These are phyloP conservation scores for Galerina sulciceps DNA, from an alignment of 768 basidiomycete species.

Conservation along the genomic window DNA sequence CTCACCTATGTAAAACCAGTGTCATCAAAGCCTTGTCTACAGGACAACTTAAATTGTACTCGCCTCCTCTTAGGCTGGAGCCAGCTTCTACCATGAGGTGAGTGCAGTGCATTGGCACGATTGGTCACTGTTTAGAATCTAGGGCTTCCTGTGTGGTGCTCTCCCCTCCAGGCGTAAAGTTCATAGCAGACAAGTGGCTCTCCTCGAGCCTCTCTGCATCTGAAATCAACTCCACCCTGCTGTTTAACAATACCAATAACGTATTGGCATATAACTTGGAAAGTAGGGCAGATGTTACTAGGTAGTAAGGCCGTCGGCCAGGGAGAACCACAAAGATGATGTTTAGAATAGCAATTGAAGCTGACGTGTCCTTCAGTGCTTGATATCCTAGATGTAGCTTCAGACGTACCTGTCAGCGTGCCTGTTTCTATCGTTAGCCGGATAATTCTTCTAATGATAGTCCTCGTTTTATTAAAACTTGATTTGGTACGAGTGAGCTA, in stretches of 20 bases:
- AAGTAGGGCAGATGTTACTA: background rate
- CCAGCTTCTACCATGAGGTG: too few species aligned
- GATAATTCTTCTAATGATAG: background rate
- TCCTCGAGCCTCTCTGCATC: too few species aligned
- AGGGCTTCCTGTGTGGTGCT: too few species aligned
- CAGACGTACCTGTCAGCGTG: background rate
- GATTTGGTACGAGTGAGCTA: background rate
- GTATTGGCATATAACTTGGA: slow-evolving; percentile 3
- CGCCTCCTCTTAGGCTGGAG: too few species aligned
- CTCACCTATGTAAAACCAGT: too few species aligned
- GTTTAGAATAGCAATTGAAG: background rate
- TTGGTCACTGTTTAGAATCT: too few species aligned
- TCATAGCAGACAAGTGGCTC: too few species aligned
- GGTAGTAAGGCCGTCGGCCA: background rate
- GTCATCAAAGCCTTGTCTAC: too few species aligned
- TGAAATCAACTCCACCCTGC: background rate
- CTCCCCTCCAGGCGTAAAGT: too few species aligned
- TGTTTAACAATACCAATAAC: background rate
- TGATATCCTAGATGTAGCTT: background rate
- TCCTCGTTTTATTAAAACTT: background rate
- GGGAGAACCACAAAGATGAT: background rate
- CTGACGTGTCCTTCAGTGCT: background rate
- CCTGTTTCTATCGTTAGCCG: background rate
- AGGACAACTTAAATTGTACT: too few species aligned
- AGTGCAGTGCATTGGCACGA: too few species aligned